Base-by-base conservation (phyloP, 768 basidiomycete species). In the Leccinellum rugosiceps region DNA sequence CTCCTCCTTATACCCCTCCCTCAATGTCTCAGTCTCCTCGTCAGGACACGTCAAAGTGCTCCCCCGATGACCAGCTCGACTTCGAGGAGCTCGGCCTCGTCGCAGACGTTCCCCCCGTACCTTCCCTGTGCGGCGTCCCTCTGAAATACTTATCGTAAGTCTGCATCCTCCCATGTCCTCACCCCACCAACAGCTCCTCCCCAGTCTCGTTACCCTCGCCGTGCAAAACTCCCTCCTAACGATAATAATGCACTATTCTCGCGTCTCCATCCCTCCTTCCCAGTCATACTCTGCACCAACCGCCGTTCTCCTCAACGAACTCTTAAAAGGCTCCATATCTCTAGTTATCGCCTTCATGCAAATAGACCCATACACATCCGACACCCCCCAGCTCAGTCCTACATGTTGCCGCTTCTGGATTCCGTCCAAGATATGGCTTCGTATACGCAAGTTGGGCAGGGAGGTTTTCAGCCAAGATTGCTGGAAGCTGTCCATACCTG, bases 401-500 rank as follows among this genome's bases (percentile, higher is more conserved):
- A 64, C 68, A 13, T 64, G 60, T 10, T 68, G 72, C 69, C 72
- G 69, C 72, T 64, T 67, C 68, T 74, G 76, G 74, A 69, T 68
- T 50, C 62, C 74, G 62, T 56, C 68, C 58, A 62, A 69, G 44
- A 63, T 79, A 56, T 53, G 75, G 6, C 73, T 72, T 25, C 83
- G 88, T 46, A 68, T 86, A 59, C 80, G 80, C 41, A 80, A 78
- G 58, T 71, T 94, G 19, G 77, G 75, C 50, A 79, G 80, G 58
- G 88, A 90, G 57, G 79, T 97, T 23, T 90, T 94, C 73, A 90
- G 92, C 60, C 76, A 81, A 13, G 96, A 98, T 74, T 97, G 96
- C 72, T 97, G 94, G 94, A 98, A 98, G 72, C 76, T 98, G 30
- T 93, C 94, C 46, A 94, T 98, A 68, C 96, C 96, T 23, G 95